Percentiles rank a stretch among this genome's conserved stretches.
Evolutionary conservation across 2,329 filamentous ascomycete species (phyloP).

Genomic region (Penicillium sp.): DNA sequence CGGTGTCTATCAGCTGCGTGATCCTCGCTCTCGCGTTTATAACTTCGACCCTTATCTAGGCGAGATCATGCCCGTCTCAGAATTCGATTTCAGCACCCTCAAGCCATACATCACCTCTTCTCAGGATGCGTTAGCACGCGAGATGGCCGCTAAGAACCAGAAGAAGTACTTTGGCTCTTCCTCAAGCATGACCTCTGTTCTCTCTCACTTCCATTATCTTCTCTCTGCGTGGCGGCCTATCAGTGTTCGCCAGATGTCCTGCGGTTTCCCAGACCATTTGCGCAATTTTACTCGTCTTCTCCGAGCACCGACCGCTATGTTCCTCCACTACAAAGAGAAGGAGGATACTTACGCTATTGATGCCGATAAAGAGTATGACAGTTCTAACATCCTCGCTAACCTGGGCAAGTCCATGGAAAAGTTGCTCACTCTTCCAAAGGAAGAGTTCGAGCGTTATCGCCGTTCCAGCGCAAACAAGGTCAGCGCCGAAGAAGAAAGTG

Average conservation of each 20-base stretch:
- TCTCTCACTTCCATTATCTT: slow-evolving; percentile 91
- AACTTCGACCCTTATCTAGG: slow-evolving; percentile 97
- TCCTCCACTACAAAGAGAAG: slow-evolving; percentile 77
- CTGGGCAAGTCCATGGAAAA: slow-evolving; percentile 97
- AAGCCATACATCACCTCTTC: slow-evolving; percentile 91
- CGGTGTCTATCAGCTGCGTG: slow-evolving; percentile 88
- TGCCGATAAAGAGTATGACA: slow-evolving; percentile 89
- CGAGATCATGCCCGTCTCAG: slow-evolving; percentile 85
- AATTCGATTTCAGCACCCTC: slow-evolving; percentile 89
- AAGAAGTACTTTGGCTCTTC: slow-evolving; percentile 93
- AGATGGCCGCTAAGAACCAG: slow-evolving; percentile 64
- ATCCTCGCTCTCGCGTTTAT: slow-evolving; percentile 82
- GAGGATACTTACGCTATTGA: slow-evolving; percentile 92
- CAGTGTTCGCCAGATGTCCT: slow-evolving; percentile 67
- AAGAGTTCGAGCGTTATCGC: slow-evolving; percentile 84
- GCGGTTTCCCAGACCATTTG: slow-evolving; percentile 64
- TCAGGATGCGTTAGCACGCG: slow-evolving; percentile 71
- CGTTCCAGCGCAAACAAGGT: slow-evolving; percentile 68
- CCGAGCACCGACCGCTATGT: slow-evolving; percentile 74
- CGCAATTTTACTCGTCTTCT: slow-evolving; percentile 71
- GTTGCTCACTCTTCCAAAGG: slow-evolving; percentile 77
- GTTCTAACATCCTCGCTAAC: slow-evolving; percentile 82
- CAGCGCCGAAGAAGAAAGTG: slow-evolving; percentile 66
- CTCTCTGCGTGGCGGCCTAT: slow-evolving; percentile 80
- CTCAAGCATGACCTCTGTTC: slow-evolving; percentile 87